Base-by-base conservation (phyloP, 2,329 filamentous ascomycete species). In the Xylariaceae sp. region DNA sequence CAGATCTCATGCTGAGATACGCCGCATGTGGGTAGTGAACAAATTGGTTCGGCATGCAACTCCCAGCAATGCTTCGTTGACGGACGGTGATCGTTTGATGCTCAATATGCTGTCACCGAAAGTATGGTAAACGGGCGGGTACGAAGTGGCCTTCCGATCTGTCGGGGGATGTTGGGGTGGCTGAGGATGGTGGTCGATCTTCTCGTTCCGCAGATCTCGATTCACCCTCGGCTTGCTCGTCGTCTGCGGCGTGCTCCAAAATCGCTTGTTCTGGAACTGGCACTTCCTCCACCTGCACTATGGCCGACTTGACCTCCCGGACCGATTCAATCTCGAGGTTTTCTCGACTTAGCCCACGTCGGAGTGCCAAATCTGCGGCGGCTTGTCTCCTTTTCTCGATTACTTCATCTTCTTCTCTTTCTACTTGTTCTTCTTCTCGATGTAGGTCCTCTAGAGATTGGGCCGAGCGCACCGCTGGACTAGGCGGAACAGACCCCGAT, bases 81-180 rank as follows among this genome's bases (percentile, higher is more conserved):
- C 10, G 20, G 5, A 18, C 7, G 10, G 14, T 4, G 7, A 44
- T 23, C 18, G 7, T 19, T 2, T 45, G 40, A 41, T 49, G 7
- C 12, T 7, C 32, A 23, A 52, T 9, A 43, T 18, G 20, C 21
- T 47, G 50, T 60, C 48, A 83, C 61, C 73, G 73, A 72, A 87
- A 83, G 51, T 78, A 77, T 40, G 85, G 85, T 56, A 88, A 69
- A 56, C 83, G 76, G 37, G 85, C 85, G 3, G 84, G 84, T 20
- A 87, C 74, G 62, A 87, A 87, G 2, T 72, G 62, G 40, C 62
- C 65, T 18, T 59, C 48, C 44, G 63, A 20, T 18, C 60, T 21
- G 18, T 62, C 56, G 44, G 55, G 50, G 12, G 59, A 53, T 48
- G 52, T 41, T 16, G 59, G 47, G 2, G 53, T 51, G 6, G 20